phyloP scores from a whole-genome alignment of 768 basidiomycete species.

The Suillus occidentalis region DNA sequence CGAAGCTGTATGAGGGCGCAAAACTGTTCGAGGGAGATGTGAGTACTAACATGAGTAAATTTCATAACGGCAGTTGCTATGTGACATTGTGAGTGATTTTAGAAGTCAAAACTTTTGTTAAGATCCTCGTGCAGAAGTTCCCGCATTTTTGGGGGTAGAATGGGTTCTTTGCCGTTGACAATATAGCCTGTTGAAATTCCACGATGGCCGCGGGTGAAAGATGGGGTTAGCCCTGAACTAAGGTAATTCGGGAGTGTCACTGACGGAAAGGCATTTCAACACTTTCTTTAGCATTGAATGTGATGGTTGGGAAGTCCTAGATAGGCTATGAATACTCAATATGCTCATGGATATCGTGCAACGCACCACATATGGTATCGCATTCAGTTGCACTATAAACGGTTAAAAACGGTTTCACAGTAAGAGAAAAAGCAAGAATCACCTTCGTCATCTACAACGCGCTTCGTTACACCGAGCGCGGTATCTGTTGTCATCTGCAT shows the following conservation, averaged over 20 bases:
- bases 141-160: slow-evolving; percentile 88
- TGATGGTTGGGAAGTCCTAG: slow-evolving; percentile 88
- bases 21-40: neutral
- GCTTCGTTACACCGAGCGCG: slow-evolving; percentile 87
- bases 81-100: slow-evolving; percentile 17
- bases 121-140: slow-evolving; percentile 83
- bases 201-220: neutral
- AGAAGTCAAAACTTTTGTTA: slow-evolving; percentile 84
- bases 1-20: neutral
- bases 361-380: slow-evolving; percentile 74
- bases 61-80: neutral
- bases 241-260: slow-evolving; percentile 29
- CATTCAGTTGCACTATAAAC: slow-evolving; percentile 53
- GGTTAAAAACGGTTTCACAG: neutral
- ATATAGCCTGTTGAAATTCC: slow-evolving; percentile 44
- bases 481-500: slow-evolving; percentile 99
- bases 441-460: slow-evolving; percentile 72
- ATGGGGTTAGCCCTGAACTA: neutral
- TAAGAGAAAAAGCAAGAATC: neutral
- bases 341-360: neutral
- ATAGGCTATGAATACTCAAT: neutral
- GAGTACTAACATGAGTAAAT: neutral
- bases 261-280: slow-evolving; percentile 98
- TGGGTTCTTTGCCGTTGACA: slow-evolving; percentile 52
- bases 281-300: slow-evolving; percentile 82